Base-by-base conservation (phyloP, 1,284 basidiomycete species). In the Thecaphora frezii region DNA sequence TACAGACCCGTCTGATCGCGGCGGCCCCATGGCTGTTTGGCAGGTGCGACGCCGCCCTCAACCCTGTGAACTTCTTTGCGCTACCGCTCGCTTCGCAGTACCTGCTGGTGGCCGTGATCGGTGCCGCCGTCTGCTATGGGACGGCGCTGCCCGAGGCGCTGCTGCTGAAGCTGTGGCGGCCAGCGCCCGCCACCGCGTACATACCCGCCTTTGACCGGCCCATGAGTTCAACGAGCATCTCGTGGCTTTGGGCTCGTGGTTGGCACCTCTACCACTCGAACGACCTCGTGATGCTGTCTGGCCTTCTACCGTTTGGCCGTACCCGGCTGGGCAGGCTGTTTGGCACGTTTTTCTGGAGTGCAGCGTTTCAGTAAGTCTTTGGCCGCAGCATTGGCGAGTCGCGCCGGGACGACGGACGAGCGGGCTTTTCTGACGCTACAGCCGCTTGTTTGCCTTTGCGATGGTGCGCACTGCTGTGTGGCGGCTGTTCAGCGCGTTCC, bases 171-270 rank as follows among this genome's bases (percentile, higher is more conserved):
- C 40, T 58, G 1, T 56, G 48, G 48, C 54, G 40, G 33, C 62
- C 58, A 1, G 21, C 14, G 2, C 46, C 54, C 8, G 44, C 51
- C 1, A 59, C 62, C 1, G 50, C 36, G 1, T 65, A 60, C 25
- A 48, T 65, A 0, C 24, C 62, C 1, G 43, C 57, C 1, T 65
- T 65, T 39, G 58, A 65, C 8, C 47, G 49, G 3, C 51, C 54
- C 5, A 0, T 65, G n/a, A 58, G 54, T 1, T 54, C 58, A 19
- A 51, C 62, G 1, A 47, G 50, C 1, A 38, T 65, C 21, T 51
- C 54, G 1, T 37, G 54, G 5, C 28, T 65, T 8, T 65, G 62
- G 62, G 57, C 57, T 10, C 50, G 62, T 9, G 60, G 62, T 54
- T 65, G 62, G 62, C 62, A 65, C 24, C 28, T 36, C 16, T 36